phyloP scores from a whole-genome alignment of 257 asterid genomes.

The Solanum acaule region DNA sequence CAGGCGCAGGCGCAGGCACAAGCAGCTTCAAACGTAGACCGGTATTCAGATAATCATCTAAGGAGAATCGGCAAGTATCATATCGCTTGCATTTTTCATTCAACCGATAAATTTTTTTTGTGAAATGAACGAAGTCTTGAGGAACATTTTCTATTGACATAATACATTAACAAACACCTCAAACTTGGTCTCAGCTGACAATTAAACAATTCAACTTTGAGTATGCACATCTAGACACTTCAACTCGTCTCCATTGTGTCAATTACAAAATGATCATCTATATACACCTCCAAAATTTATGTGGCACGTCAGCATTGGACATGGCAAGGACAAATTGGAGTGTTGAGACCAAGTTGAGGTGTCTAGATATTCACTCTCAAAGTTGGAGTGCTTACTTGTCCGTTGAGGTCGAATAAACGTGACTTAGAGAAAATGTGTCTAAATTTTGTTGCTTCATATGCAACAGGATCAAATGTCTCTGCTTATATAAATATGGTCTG shows the following conservation, averaged over 20 bases:
- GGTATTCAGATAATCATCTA: conserved; percentile 68
- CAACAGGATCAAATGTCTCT: conserved; percentile 71
- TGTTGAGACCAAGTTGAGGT: background rate
- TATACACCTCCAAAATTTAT: background rate
- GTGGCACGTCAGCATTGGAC: rapidly evolving
- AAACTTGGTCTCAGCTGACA: background rate
- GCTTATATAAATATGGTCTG: conserved; percentile 78
- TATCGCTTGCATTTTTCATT: background rate
- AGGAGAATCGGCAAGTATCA: conserved; percentile 55
- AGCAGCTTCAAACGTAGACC: conserved; percentile 47
- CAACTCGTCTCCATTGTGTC: background rate
- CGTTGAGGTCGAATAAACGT: background rate
- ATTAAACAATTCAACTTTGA: background rate
- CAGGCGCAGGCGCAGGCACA: background rate
- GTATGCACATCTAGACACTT: background rate
- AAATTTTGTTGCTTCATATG: conserved; percentile 2
- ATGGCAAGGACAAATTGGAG: background rate
- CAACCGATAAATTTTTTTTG: background rate
- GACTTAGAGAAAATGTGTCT: background rate
- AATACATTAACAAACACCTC: background rate
- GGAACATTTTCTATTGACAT: background rate
- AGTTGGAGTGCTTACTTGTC: background rate
- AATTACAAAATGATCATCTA: background rate
- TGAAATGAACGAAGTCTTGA: background rate
- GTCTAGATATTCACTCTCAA: background rate